Percentiles rank a stretch among this genome's conserved stretches.
phyloP scores from a whole-genome alignment of 1,284 basidiomycete genomes.

The Marasmius tenuissimus region DNA sequence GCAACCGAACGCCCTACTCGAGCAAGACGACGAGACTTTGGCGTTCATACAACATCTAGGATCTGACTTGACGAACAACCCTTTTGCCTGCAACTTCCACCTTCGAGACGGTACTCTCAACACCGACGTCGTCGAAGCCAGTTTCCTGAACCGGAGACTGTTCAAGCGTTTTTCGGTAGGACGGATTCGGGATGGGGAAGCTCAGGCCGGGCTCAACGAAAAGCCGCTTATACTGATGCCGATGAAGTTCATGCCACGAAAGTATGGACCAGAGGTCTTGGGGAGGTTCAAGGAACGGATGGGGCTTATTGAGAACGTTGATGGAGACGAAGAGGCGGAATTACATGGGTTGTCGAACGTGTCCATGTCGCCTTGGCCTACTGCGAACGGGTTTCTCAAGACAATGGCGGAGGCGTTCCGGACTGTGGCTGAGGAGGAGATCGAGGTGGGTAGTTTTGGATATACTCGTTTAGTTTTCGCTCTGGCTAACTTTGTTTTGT shows the following conservation, averaged over 20 bases:
- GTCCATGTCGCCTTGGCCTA: conserved; percentile 46
- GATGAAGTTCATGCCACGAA: conserved; percentile 30
- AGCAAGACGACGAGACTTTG: conserved; percentile 31
- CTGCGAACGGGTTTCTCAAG: conserved; percentile 30
- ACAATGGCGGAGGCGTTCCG: conserved; percentile 34
- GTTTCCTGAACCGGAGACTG: conserved; percentile 40
- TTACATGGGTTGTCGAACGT: conserved; percentile 39
- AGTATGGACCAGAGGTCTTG: conserved; percentile 32
- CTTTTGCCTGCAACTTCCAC: conserved; percentile 46
- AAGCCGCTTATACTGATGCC: conserved; percentile 36
- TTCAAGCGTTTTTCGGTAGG: conserved; percentile 36
- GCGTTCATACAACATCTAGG: conserved; percentile 32
- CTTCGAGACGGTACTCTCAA: conserved; percentile 32
- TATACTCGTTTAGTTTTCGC: not conserved
- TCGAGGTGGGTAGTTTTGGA: not conserved
- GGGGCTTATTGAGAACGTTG: conserved; percentile 16
- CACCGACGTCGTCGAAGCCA: conserved; percentile 42
- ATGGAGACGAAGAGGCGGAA: conserved; percentile 33
- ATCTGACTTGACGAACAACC: conserved; percentile 45
- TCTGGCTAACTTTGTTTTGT: not conserved
- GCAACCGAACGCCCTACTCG: conserved; percentile 31
- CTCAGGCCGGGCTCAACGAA: conserved; percentile 23
- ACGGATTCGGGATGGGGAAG: conserved; percentile 15
- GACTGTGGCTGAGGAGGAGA: conserved; percentile 34
- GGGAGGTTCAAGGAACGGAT: conserved; percentile 33